These are phyloP conservation scores for Rhynchospora breviuscula DNA, from an alignment of 176 grass and related monocot species.

Conservation along the genomic window DNA sequence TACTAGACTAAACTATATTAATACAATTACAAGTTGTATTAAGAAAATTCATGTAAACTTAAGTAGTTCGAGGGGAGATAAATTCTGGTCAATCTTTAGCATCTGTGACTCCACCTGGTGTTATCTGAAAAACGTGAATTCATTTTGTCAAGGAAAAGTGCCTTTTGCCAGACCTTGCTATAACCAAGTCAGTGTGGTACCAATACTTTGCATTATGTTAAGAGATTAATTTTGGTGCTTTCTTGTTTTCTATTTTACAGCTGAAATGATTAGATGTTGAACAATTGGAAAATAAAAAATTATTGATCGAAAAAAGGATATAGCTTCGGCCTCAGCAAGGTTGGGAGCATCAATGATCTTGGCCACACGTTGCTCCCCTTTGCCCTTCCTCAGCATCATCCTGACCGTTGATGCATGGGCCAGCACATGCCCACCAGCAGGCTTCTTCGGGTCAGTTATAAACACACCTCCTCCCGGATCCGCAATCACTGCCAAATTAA, in stretches of 20 bases:
- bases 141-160: conserved; percentile 45
- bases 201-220: background rate
- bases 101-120: conserved; percentile 68
- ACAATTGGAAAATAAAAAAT: background rate
- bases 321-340: conserved; percentile 84
- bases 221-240: background rate
- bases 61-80: background rate
- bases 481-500: conserved; percentile 56
- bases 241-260: background rate
- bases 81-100: conserved; percentile 57
- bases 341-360: conserved; percentile 94
- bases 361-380: conserved; percentile 86
- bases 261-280: conserved; percentile 4
- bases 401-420: conserved; percentile 62
- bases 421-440: conserved; percentile 73
- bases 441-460: conserved; percentile 85
- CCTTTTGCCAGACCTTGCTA: background rate
- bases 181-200: conserved; percentile 4
- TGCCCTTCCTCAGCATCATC: conserved; percentile 89
- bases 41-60: background rate
- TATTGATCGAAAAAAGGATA: conserved; percentile 51
- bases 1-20: background rate
- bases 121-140: conserved; percentile 76
- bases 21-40: background rate
- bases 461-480: conserved; percentile 83